Evolutionary conservation across 192 early-diverging fungal species (phyloP).

Genomic region (Paraglomus occultum): DNA sequence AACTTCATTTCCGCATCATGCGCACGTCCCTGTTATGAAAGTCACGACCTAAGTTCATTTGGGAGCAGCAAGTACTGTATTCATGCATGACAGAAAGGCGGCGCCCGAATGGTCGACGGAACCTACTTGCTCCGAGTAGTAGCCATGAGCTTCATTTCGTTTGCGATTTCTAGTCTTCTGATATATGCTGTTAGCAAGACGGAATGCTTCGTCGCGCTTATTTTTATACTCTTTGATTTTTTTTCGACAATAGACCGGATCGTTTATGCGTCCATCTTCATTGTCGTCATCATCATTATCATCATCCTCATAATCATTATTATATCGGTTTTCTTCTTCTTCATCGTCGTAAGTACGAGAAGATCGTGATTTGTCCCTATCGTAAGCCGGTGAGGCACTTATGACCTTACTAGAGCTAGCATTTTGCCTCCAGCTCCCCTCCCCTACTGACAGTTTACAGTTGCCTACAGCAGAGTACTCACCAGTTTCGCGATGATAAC

Average conservation of each 20-base stretch:
- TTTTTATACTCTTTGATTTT: conserved; percentile 37
- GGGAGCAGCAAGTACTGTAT: not conserved
- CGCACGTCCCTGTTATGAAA: conserved; percentile 32
- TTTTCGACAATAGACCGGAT: conserved; percentile 49
- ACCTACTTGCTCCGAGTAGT: too few species aligned
- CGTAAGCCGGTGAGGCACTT: conserved; percentile 4
- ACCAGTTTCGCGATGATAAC: too few species aligned
- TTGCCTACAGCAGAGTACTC: too few species aligned
- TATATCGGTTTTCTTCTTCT: conserved; percentile 7
- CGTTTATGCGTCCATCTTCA: conserved; percentile 42
- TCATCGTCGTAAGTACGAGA: conserved; percentile 30
- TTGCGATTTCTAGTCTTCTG: conserved; percentile 36
- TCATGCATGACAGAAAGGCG: not conserved
- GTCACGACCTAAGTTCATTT: not conserved
- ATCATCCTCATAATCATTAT: conserved; percentile 24
- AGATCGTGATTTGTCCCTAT: conserved; percentile 28
- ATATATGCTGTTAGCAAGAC: conserved; percentile 47
- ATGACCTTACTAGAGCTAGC: conserved; percentile 11
- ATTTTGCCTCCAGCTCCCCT: not conserved
- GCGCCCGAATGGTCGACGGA: too few species aligned
- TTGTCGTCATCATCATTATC: conserved; percentile 37
- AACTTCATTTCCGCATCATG: conserved; percentile 44
- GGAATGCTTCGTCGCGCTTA: conserved; percentile 48
- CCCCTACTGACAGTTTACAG: too few species aligned
- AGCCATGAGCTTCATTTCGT: conserved; percentile 23